Percentiles rank a stretch among this genome's conserved stretches.
phyloP scores from a whole-genome alignment of 306 rosid genomes.

The Boehmeria nivea region DNA sequence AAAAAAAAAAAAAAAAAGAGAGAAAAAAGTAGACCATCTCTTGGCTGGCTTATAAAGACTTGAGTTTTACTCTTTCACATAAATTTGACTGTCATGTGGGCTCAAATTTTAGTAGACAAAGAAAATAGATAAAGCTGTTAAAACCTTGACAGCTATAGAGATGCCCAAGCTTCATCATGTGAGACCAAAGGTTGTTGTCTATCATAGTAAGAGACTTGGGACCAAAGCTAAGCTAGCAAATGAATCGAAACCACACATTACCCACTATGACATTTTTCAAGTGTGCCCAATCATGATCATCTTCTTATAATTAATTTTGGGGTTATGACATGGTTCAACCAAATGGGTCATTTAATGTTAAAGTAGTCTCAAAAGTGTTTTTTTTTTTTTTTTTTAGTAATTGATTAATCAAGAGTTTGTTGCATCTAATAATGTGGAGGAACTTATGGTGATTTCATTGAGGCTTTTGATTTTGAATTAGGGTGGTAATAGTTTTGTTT shows the following conservation, averaged over 20 bases:
- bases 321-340: too few relatives aligned
- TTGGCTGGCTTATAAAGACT: constrained; percentile 1
- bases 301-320: not conserved
- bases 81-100: not conserved
- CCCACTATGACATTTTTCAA: not conserved
- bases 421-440: too few relatives aligned
- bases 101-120: not conserved
- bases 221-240: constrained; percentile 7
- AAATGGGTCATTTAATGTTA: too few relatives aligned
- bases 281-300: not conserved
- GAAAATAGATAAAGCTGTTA: not conserved
- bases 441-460: too few relatives aligned
- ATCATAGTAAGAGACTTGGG: not conserved
- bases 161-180: constrained; percentile 3
- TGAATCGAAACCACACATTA: not conserved
- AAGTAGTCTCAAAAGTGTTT: too few relatives aligned
- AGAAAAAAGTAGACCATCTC: not conserved
- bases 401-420: too few relatives aligned
- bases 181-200: not conserved
- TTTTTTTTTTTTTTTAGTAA: too few relatives aligned
- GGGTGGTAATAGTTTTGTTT: too few relatives aligned
- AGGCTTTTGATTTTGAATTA: too few relatives aligned
- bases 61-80: not conserved
- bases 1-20: not conserved
- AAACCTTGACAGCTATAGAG: too few relatives aligned